Evolutionary conservation across 2,329 filamentous ascomycete species (phyloP), one percentile per base, ranked within the genome.

Genomic region (Penicillium sp.): DNA sequence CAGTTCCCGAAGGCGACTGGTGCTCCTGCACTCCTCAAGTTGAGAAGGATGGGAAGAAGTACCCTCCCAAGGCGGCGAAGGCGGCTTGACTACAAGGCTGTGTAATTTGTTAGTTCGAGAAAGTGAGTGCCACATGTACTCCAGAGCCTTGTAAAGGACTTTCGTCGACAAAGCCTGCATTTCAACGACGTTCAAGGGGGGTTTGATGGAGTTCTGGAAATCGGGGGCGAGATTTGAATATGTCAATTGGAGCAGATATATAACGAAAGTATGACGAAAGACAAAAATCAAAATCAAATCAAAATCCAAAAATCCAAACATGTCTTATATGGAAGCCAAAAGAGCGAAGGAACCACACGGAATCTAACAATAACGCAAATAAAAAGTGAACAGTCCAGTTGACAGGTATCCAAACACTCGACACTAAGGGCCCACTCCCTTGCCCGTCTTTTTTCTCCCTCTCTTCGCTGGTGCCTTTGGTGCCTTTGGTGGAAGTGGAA

Each of bases 11-110:
- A 32, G 67, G 72, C 6, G 74, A 86, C 35, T 78, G 83, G 69
- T 88, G 85, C 72, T 73, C 71, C 22, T 88, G 84, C 64, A 72
- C 76, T 59, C 83, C 84, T 26, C 78, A 79, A 63, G 72, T 85
- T 54, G 77, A 81, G 61, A 72, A 74, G 35, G 76, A 79, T 48
- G 82, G 81, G 40, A 79, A 78, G 60, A 60, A 76, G 61, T 87
- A 85, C 61, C 83, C 83, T 51, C 82, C 83, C 26, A 83, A 79
- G 76, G 81, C 75, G 4, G 69, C 66, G 33, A 64, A 66, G 58
- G 63, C 70, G 37, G 61, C 59, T 51, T 75, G 72, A 75, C 64
- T 68, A 52, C 42, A 46, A 40, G 61, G 55, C 15, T 66, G 60
- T 55, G 42, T 46, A 39, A 47, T 61, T 38, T 50, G 34, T 28